Evolutionary conservation across 1,139 yeast species (phyloP).

Genomic region (Suhomyces ambrosiae): DNA sequence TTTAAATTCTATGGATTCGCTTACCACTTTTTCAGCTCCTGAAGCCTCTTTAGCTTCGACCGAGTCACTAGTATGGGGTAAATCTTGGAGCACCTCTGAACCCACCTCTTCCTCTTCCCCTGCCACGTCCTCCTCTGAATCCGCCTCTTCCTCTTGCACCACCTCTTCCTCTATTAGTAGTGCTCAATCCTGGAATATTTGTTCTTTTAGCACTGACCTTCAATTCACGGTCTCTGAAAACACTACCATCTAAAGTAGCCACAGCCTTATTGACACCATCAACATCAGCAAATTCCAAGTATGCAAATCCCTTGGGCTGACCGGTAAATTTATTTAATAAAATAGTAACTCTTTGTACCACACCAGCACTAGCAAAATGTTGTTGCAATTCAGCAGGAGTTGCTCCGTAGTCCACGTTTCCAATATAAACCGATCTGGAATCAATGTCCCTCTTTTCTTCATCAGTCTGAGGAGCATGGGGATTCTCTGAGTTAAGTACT

Average conservation of each 20-base stretch:
- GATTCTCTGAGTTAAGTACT: conserved; percentile 17
- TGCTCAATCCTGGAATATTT: conserved; percentile 67
- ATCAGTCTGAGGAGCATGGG: conserved; percentile 24
- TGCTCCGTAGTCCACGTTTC: conserved; percentile 80
- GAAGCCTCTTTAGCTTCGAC: neutral
- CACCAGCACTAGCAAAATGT: conserved; percentile 74
- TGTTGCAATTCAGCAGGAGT: conserved; percentile 82
- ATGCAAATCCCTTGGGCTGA: conserved; percentile 84
- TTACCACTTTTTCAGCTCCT: too few species aligned
- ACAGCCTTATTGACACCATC: conserved; percentile 67
- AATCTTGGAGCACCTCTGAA: conserved; percentile 22
- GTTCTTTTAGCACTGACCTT: conserved; percentile 79
- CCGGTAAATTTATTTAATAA: conserved; percentile 72
- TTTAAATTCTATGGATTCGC: too few species aligned
- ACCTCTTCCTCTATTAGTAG: conserved; percentile 49
- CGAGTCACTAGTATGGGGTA: conserved; percentile 17
- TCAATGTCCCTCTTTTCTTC: conserved; percentile 54
- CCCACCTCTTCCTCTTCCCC: conserved; percentile 31
- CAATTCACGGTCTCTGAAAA: conserved; percentile 67
- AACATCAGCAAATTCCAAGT: conserved; percentile 72
- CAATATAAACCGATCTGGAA: conserved; percentile 80
- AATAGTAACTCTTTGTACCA: conserved; percentile 82
- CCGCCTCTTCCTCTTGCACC: conserved; percentile 37
- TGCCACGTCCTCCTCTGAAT: conserved; percentile 31
- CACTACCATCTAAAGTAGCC: conserved; percentile 60